phyloP scores from a whole-genome alignment of 352 stramenopile genomes.

The Phytophthora crassamura region DNA sequence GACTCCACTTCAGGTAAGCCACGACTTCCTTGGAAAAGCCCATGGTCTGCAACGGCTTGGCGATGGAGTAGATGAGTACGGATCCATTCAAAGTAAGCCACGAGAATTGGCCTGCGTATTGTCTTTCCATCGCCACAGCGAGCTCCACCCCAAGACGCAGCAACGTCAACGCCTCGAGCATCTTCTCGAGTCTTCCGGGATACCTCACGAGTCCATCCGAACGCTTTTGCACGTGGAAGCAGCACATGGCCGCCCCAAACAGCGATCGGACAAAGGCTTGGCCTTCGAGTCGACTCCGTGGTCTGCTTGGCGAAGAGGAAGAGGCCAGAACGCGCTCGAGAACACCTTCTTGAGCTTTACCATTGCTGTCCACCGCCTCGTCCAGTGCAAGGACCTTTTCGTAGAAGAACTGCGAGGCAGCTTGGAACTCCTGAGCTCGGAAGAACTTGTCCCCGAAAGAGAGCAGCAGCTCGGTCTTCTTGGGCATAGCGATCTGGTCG shows the following conservation, averaged over 20 bases:
- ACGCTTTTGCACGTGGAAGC: slow-evolving; percentile 44
- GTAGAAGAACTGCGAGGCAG: slow-evolving; percentile 64
- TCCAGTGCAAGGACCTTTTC: slow-evolving; percentile 36
- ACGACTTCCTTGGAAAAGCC: slow-evolving; percentile 65
- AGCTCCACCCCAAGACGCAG: slow-evolving; percentile 56
- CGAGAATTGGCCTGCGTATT: slow-evolving; percentile 37
- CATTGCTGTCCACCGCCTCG: not conserved
- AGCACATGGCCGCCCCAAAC: slow-evolving; percentile 55
- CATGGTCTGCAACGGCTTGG: slow-evolving; percentile 49
- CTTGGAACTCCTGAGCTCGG: slow-evolving; percentile 48
- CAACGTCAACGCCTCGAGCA: slow-evolving; percentile 42
- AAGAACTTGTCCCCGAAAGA: slow-evolving; percentile 60
- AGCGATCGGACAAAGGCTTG: slow-evolving; percentile 50
- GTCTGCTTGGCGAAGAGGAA: not conserved
- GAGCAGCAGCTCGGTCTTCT: slow-evolving; percentile 56
- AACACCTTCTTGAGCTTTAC: not conserved
- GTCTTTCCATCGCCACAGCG: slow-evolving; percentile 44
- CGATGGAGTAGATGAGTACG: slow-evolving; percentile 61
- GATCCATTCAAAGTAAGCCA: slow-evolving; percentile 79
- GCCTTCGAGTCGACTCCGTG: slow-evolving; percentile 13
- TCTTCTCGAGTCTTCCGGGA: slow-evolving; percentile 58
- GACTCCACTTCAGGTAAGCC: slow-evolving; percentile 65
- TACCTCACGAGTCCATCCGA: slow-evolving; percentile 48
- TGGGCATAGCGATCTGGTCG: slow-evolving; percentile 37
- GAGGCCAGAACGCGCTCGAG: slow-evolving; percentile 18